Evolutionary conservation across 2,329 filamentous ascomycete genomes (phyloP).

Genomic region (Elsinoe australis): DNA sequence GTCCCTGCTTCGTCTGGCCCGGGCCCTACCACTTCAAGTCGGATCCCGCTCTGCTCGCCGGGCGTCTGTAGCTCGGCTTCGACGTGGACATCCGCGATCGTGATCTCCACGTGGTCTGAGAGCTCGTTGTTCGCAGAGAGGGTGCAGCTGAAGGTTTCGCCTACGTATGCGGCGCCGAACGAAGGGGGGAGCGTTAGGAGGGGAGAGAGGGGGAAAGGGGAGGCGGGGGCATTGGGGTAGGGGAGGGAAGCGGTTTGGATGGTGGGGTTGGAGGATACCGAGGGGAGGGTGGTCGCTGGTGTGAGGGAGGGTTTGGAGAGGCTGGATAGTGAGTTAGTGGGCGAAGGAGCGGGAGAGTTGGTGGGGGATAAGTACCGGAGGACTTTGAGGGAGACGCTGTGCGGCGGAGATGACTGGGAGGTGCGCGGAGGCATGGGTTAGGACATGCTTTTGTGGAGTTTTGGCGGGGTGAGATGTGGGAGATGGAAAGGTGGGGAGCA

Average conservation of each 20-base stretch:
- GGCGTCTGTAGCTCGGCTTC: conserved; percentile 95
- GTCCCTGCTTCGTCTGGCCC: conserved; percentile 55
- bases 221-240: conserved; percentile 49
- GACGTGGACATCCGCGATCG: conserved; percentile 69
- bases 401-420: conserved; percentile 43
- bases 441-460: neutral
- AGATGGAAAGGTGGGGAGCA: conserved; percentile 2
- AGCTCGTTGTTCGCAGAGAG: conserved; percentile 92
- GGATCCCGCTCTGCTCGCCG: conserved; percentile 53
- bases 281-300: conserved; percentile 57
- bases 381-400: conserved; percentile 75
- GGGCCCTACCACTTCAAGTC: conserved; percentile 47
- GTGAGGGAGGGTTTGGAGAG: conserved; percentile 75
- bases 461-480: conserved; percentile 1
- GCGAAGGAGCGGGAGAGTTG: conserved; percentile 30
- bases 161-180: conserved; percentile 91
- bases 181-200: conserved; percentile 77
- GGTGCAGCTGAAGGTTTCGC: conserved; percentile 89
- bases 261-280: conserved; percentile 44
- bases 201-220: conserved; percentile 50
- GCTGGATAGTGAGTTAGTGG: conserved; percentile 37
- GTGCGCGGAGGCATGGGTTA: conserved; percentile 3
- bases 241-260: conserved; percentile 63
- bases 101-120: conserved; percentile 30
- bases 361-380: conserved; percentile 66